A percentile compares a stretch with the other conserved stretches of the same genome.
Conservation (phyloP, 2,329 filamentous ascomycete genomes). For the Aspergillus piperis region DNA sequence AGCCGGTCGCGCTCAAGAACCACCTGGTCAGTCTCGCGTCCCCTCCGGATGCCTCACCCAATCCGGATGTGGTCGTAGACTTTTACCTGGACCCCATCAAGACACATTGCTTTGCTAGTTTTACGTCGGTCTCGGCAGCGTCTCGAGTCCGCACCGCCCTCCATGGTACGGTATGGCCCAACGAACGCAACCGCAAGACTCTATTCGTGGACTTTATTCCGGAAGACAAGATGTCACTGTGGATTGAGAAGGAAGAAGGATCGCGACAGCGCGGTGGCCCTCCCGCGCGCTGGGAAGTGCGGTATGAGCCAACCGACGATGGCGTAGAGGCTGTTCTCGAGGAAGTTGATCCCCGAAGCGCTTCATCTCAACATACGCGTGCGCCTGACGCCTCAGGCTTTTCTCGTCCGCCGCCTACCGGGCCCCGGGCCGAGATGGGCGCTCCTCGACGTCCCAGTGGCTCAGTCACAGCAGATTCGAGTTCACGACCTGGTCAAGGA, state of each 20-base stretch:
- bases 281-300: conserved; percentile 68
- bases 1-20: conserved; percentile 64
- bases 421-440: conserved; percentile 27
- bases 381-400: conserved; percentile 19
- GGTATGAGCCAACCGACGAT: conserved; percentile 63
- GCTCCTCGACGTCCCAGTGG: conserved; percentile 30
- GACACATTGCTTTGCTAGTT: conserved; percentile 81
- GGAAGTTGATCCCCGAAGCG: conserved; percentile 42
- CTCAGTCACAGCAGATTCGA: conserved; percentile 18
- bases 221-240: conserved; percentile 67
- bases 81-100: conserved; percentile 84
- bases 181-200: conserved; percentile 78
- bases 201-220: conserved; percentile 91
- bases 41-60: conserved; percentile 53
- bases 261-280: conserved; percentile 44
- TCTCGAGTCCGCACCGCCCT: conserved; percentile 73
- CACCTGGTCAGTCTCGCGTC: conserved; percentile 72
- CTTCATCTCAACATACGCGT: conserved; percentile 19
- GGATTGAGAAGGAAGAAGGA: conserved; percentile 70
- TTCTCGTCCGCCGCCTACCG: conserved; percentile 26
- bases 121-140: conserved; percentile 69
- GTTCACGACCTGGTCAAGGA: conserved; percentile 38
- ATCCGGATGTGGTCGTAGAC: conserved; percentile 60
- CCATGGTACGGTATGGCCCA: conserved; percentile 81
- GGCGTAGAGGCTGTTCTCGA: conserved; percentile 61